Conservation (phyloP, 345 rosid genomes). For the Clausena lansium region DNA sequence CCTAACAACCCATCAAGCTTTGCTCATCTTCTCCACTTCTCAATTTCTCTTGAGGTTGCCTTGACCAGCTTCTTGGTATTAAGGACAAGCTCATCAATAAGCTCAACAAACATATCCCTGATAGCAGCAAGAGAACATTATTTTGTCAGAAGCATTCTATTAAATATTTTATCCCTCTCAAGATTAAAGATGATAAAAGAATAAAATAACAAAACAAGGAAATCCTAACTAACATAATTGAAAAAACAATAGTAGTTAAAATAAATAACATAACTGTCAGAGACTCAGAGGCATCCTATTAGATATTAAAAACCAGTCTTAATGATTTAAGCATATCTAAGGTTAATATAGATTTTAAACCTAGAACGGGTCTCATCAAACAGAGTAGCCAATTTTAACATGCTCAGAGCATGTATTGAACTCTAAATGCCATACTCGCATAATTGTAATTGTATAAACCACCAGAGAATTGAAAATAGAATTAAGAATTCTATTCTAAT, state of each 20-base stretch:
- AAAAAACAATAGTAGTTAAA: too few species aligned
- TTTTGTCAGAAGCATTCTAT: background rate
- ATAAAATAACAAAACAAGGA: background rate
- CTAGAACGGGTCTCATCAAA: background rate
- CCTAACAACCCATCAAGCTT: background rate
- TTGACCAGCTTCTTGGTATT: conserved; percentile 62
- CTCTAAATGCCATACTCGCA: too few species aligned
- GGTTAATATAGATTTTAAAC: background rate
- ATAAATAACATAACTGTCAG: too few species aligned
- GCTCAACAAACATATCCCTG: conserved; percentile 65
- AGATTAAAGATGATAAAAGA: background rate
- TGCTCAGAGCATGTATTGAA: background rate
- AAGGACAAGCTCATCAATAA: conserved; percentile 58
- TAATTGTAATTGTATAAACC: background rate
- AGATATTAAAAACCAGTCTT: background rate
- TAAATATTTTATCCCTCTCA: background rate
- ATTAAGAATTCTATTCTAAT: background rate
- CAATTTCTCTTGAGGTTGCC: conserved; percentile 72
- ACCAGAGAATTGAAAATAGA: background rate
- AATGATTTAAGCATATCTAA: background rate
- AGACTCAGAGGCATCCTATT: background rate
- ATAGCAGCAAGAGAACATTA: background rate
- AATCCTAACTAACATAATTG: background rate
- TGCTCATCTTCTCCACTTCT: conserved; percentile 76
- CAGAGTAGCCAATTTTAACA: background rate